A percentile compares a stretch with the other conserved stretches of the same genome.
phyloP scores from a whole-genome alignment of 2,329 filamentous ascomycete genomes.

The Fonsecaea pugnacius region DNA sequence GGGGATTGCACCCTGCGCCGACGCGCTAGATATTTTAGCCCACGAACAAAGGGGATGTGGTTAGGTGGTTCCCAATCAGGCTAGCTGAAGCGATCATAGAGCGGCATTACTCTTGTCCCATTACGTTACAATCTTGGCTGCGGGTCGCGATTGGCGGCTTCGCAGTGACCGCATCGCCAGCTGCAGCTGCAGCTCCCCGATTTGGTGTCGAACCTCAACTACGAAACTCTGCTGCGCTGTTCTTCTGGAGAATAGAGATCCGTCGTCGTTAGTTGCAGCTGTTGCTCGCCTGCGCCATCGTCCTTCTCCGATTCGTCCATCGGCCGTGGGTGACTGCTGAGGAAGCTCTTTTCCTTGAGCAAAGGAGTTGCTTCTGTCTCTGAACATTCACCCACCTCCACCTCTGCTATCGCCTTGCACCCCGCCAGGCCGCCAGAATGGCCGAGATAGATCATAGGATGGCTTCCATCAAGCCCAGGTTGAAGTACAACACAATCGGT shows the following conservation, averaged over 20 bases:
- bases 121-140: background rate
- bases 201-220: background rate
- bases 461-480: constrained; percentile 66
- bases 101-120: background rate
- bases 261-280: constrained; percentile 17
- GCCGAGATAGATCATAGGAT: constrained; percentile 52
- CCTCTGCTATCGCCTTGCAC: constrained; percentile 7
- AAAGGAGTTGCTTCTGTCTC: constrained; percentile 28
- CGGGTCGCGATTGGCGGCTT: background rate
- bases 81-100: background rate
- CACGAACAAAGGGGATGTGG: background rate
- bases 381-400: constrained; percentile 1
- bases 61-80: background rate
- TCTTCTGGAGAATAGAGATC: background rate
- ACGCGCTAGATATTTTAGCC: background rate
- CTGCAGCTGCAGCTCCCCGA: constrained; percentile 10
- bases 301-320: constrained; percentile 26
- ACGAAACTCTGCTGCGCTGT: constrained; percentile 22
- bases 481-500: constrained; percentile 97
- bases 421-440: constrained; percentile 31
- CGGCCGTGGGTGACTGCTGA: constrained; percentile 10
- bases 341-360: constrained; percentile 17
- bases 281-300: constrained; percentile 25
- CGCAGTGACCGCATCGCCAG: constrained; percentile 8
- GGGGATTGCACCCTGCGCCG: no score